Percentiles rank a stretch among this genome's conserved stretches.
These are phyloP conservation scores for Blastobotrys aristatus DNA, from an alignment of 1,139 yeast species.

Conservation along the genomic window DNA sequence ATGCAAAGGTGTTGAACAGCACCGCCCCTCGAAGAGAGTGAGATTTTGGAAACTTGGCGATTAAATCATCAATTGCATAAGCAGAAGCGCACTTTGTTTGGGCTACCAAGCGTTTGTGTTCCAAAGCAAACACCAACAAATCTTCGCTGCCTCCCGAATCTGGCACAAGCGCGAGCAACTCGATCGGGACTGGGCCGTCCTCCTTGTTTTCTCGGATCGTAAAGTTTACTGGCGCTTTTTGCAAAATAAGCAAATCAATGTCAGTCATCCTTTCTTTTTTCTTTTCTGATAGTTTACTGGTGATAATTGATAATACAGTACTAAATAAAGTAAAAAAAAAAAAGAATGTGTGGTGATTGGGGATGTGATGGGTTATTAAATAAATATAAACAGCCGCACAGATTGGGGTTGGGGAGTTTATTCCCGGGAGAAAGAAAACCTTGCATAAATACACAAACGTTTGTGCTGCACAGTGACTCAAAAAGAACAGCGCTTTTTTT, in stretches of 20 bases:
- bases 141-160: constrained; percentile 4
- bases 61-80: constrained; percentile 3
- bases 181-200: neutral
- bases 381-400: too few relatives aligned
- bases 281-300: too few relatives aligned
- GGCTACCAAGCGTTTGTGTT: constrained; percentile 5
- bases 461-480: too few relatives aligned
- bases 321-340: too few relatives aligned
- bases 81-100: neutral
- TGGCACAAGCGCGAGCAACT: neutral
- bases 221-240: neutral
- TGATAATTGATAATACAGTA: too few relatives aligned
- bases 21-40: constrained; percentile 4
- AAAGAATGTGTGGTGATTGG: too few relatives aligned
- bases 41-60: constrained; percentile 1
- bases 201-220: neutral
- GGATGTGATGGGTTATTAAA: too few relatives aligned
- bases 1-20: neutral
- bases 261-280: too few relatives aligned
- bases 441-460: too few relatives aligned
- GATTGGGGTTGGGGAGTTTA: too few relatives aligned
- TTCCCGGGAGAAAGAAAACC: too few relatives aligned
- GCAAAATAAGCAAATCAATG: neutral
- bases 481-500: too few relatives aligned
- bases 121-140: constrained; percentile 6